These are phyloP conservation scores for Paspalum vaginatum DNA, from an alignment of 176 grass and related monocot genomes.

Conservation along the genomic window DNA sequence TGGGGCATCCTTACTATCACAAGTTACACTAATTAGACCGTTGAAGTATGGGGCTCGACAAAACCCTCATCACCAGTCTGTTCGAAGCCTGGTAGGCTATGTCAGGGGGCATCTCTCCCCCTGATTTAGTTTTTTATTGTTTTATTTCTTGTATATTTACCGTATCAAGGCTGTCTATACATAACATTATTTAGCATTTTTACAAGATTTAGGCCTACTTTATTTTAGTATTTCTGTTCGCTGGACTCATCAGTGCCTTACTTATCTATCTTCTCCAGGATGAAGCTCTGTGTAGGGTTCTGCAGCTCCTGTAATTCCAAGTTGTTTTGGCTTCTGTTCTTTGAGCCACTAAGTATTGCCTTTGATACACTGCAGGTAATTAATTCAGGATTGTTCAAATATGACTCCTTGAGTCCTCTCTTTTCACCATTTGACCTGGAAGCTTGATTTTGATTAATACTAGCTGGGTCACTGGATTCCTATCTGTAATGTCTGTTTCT, in stretches of 20 bases:
- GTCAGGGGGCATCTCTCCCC: no score
- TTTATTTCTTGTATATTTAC: constrained; percentile 19
- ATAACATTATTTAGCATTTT: constrained; percentile 5
- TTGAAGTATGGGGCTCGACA: no score
- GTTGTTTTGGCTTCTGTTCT: constrained; percentile 92
- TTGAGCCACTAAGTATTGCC: constrained; percentile 88
- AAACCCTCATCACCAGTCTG: no score
- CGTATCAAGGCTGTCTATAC: not conserved
- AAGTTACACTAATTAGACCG: no score
- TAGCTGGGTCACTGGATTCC: not conserved
- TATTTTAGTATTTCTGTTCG: constrained; percentile 35
- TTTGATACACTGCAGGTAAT: constrained; percentile 98
- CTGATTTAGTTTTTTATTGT: not conserved
- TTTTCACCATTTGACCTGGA: constrained; percentile 16
- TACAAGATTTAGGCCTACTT: constrained; percentile 17
- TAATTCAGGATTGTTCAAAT: constrained; percentile 33
- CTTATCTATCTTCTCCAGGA: constrained; percentile 62
- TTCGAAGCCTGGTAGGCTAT: no score
- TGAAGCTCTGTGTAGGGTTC: constrained; percentile 76
- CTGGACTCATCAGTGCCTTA: constrained; percentile 19
- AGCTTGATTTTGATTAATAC: constrained; percentile 22
- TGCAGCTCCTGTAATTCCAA: constrained; percentile 74
- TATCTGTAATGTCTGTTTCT: not conserved
- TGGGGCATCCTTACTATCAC: not conserved
- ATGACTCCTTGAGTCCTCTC: constrained; percentile 6